These are phyloP conservation scores for Plasmodium cynomolgi DNA, from an alignment of 169 alveolate species.

Conservation along the genomic window DNA sequence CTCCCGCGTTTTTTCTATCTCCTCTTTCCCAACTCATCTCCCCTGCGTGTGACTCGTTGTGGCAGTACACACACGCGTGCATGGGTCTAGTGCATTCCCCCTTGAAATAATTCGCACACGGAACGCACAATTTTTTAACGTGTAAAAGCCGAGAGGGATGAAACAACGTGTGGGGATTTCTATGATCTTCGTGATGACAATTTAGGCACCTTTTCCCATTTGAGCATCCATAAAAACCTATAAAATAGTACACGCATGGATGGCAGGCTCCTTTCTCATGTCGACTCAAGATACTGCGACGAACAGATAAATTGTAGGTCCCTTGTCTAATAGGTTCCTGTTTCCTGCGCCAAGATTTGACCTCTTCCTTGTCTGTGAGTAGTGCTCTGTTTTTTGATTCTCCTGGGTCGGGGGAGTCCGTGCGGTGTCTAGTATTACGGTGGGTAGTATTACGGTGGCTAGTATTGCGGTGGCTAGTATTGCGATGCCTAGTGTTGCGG, in stretches of 20 bases:
- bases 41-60: background rate
- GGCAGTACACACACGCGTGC: conserved; percentile 26
- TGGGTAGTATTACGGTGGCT: too few species aligned
- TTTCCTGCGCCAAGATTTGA: background rate
- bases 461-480: too few species aligned
- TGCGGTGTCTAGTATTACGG: background rate
- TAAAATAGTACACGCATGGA: conserved; percentile 27
- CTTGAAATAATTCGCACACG: conserved; percentile 17
- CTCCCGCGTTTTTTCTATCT: background rate
- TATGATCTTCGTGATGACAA: conserved; percentile 47
- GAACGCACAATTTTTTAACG: conserved; percentile 4
- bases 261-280: conserved; percentile 38
- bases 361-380: background rate
- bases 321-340: background rate
- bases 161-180: conserved; percentile 1
- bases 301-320: background rate
- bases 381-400: background rate
- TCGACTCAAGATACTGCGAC: background rate
- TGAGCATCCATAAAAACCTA: conserved; percentile 10
- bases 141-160: conserved; percentile 32
- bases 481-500: too few species aligned
- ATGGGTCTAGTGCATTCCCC: conserved; percentile 17
- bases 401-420: background rate
- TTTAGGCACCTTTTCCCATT: conserved; percentile 18
- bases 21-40: background rate